Evolutionary conservation across 495 filamentous ascomycete genomes (phyloP).

Genomic region (Penicillium tannophilum): DNA sequence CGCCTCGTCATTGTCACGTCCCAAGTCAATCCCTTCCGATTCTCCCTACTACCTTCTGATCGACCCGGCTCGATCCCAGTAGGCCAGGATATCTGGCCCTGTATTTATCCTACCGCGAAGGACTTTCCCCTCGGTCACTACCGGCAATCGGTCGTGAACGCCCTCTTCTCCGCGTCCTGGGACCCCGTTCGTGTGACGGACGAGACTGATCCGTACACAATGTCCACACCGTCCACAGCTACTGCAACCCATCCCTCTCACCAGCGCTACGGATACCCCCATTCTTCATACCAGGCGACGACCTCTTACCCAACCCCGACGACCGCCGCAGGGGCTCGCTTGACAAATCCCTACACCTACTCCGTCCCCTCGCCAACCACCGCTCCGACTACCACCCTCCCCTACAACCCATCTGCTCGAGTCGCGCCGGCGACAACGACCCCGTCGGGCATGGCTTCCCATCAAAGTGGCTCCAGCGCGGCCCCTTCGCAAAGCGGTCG

Average conservation of each 20-base stretch:
- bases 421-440: constrained; percentile 37
- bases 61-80: neutral
- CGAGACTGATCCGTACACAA: constrained; percentile 45
- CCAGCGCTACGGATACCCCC: constrained; percentile 70
- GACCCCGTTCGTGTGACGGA: constrained; percentile 36
- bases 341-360: constrained; percentile 53
- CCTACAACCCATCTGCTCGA: constrained; percentile 40
- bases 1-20: constrained; percentile 36
- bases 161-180: constrained; percentile 75
- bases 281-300: constrained; percentile 64
- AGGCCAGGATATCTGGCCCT: neutral
- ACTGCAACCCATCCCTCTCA: constrained; percentile 74
- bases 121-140: constrained; percentile 20
- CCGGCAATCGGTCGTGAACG: constrained; percentile 41
- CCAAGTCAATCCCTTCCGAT: constrained; percentile 23
- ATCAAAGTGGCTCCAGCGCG: constrained; percentile 32
- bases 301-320: constrained; percentile 56
- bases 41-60: constrained; percentile 2
- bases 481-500: constrained; percentile 58
- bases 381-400: constrained; percentile 40
- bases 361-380: constrained; percentile 46
- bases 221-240: constrained; percentile 86
- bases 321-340: constrained; percentile 52
- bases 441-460: constrained; percentile 34
- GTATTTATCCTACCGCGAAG: neutral